phyloP scores from a whole-genome alignment of 2,329 filamentous ascomycete genomes.

The Monilinia aucupariae region DNA sequence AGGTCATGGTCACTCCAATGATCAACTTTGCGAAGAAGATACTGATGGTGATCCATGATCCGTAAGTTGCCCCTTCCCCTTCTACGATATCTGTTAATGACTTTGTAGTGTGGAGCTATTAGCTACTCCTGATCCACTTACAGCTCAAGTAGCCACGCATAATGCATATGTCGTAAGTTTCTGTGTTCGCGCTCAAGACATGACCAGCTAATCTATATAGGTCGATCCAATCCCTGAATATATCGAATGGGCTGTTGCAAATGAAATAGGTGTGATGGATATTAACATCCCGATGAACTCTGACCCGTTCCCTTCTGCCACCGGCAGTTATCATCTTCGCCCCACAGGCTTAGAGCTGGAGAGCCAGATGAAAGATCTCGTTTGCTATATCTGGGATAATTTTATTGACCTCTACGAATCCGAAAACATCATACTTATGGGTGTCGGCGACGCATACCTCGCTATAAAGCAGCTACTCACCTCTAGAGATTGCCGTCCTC shows the following conservation, averaged over 20 bases:
- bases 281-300: conserved; percentile 67
- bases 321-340: conserved; percentile 22
- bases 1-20: conserved; percentile 74
- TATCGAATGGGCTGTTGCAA: conserved; percentile 73
- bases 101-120: conserved; percentile 59
- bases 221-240: conserved; percentile 74
- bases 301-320: conserved; percentile 14
- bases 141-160: conserved; percentile 70
- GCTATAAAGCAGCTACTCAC: conserved; percentile 77
- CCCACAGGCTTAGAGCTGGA: conserved; percentile 45
- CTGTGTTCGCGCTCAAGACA: conserved; percentile 42
- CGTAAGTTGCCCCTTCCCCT: conserved; percentile 47
- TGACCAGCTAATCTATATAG: neutral
- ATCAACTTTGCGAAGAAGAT: conserved; percentile 63
- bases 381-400: conserved; percentile 93
- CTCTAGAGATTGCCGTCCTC: conserved; percentile 64
- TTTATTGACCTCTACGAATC: conserved; percentile 76
- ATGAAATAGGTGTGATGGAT: conserved; percentile 80
- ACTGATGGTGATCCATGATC: conserved; percentile 85
- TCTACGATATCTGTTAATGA: conserved; percentile 19
- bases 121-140: conserved; percentile 61
- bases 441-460: conserved; percentile 82
- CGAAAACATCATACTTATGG: conserved; percentile 72
- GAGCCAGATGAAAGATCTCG: conserved; percentile 62
- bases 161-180: conserved; percentile 74